Evolutionary conservation across 2,329 filamentous ascomycete genomes (phyloP), one percentile per base, ranked within the genome.

Genomic region (Fusarium buharicum): DNA sequence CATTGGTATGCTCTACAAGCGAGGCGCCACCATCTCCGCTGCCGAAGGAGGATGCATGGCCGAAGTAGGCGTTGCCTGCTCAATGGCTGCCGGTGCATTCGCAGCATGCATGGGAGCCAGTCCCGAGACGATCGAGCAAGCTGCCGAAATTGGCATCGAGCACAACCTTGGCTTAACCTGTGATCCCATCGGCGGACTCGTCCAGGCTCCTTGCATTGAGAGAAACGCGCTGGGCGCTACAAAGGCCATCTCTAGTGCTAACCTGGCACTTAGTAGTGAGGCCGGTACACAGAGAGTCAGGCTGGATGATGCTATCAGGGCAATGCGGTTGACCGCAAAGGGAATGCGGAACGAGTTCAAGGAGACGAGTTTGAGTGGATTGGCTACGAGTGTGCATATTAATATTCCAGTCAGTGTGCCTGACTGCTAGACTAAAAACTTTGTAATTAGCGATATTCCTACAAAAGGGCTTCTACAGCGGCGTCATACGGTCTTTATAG

Each of bases 261-360:
- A 83, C 55, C 46, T 83, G 37, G 81, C 81, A 0, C 73, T 83
- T 33, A 74, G 72, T 52, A 81, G 78, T 50, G 78, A 78, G 67
- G 73, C 77, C 1, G 78, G 79, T 6, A 80, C 76, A 5, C 79
- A 80, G 48, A 81, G 81, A 70, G 81, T 83, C 12, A 73, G 80
- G 22, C 75, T 83, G 4, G 81, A 83, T 51, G 80, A 82, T 51
- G 81, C 81, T 6, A 82, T 83, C 47, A 76, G 78, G 6, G 81
- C 81, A 7, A 83, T 83, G 81, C 73, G 81, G 0, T 59, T 83
- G 13, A 83, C 81, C 0, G 81, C 81, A 4, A 76, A 80, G 70
- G 81, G 81, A 1, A 83, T 83, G 81, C 73, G 81, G 28, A 82
- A 82, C 31, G 81, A 83, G 70, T 83, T 83, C 69, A 83, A 83